Base-by-base conservation (phyloP, 2,329 filamentous ascomycete genomes). In the Aspergillus flavus region DNA sequence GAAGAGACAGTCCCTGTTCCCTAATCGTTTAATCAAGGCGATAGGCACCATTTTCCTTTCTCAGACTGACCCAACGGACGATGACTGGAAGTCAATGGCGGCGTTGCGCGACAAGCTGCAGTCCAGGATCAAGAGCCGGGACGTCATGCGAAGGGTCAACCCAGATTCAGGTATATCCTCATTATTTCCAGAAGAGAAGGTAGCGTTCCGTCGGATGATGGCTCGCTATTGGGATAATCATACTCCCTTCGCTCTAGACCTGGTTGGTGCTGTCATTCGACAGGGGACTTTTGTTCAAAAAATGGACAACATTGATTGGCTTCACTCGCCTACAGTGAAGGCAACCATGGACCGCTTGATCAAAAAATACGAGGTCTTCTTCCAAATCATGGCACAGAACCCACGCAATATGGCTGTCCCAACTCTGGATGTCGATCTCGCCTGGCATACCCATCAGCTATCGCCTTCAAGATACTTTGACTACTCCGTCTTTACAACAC, bases 231-330 rank as follows among this genome's bases (percentile, higher is more conserved):
- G 78, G 79, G 75, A 79, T 19, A 81, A 81, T 55, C 70, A 69
- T 6, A 76, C 74, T 0, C 72, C 71, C 0, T 80, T 81, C 53
- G 72, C 75, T 1, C 71, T 81, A 2, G 77, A 82, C 46, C 75
- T 81, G 2, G 72, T 78, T 28, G 79, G 78, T 1, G 78, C 79
- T 0, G 79, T 81, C 4, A 75, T 81, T 58, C 75, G 79, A n/a
- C 79, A 81, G 59, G 78, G 79, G 0, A 75, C 72, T 1, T 82
- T 81, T 62, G 69, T 79, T 14, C 73, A 78, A 56, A 81, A 94
- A 79, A 94, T 94, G 91, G 83, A 86, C 68, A 83, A 85, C 67
- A 86, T 94, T 54, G 90, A 93, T 76, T 94, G 91, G 91, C 80
- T 94, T 1, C 91, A 92, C 74, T 91, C 88, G 30, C 91, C 91